Evolutionary conservation across 2,329 filamentous ascomycete species (phyloP), one percentile per base, ranked within the genome.

Genomic region (Orbilia javanica): DNA sequence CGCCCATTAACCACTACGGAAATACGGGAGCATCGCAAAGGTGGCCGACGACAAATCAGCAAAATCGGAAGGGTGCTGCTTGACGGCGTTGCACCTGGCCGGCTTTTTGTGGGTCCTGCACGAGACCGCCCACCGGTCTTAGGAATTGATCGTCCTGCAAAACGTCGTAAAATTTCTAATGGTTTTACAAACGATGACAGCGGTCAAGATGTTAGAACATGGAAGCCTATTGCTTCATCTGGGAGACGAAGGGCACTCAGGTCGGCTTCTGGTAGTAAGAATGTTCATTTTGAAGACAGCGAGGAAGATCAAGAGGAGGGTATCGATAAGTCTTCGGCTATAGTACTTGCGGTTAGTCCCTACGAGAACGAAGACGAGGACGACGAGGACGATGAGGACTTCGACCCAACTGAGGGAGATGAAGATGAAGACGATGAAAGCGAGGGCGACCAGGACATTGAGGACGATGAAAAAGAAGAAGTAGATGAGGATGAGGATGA

Each of bases 11-110:
- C 79, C 22, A 36, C 57, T 13, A 73, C 65, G 20, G 81, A 82
- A 66, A 67, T 80, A 22, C 79, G 76, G 42, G 80, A 82, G 25
- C 72, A 75, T 6, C 64, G 78, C 1, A 75, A 70, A 50, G 79
- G 79, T 11, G 81, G 81, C 3, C 55, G 81, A 42, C 71, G 80
- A 36, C 80, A 81, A 67, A 81, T 82, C n/a, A 80, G 79, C 29
- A 77, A 67, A 0, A 76, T 48, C 4, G 81, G 81, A 36, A 75
- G 80, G 67, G 81, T 80, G 50, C 66, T 82, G 8, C 67, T 80
- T 3, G 81, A 82, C 48, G 81, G 81, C 44, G 80, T 79, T 5
- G 80, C 81, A 15, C 79, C 81, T 53, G 81, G 81, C 18, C 66
- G 80, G 44, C 62, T 71, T 7, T 81, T 80, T 42, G 65, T 81